A percentile compares a stretch with the other conserved stretches of the same genome.
Conservation (phyloP, 768 basidiomycete genomes). For the Kwoniella bestiolae region DNA sequence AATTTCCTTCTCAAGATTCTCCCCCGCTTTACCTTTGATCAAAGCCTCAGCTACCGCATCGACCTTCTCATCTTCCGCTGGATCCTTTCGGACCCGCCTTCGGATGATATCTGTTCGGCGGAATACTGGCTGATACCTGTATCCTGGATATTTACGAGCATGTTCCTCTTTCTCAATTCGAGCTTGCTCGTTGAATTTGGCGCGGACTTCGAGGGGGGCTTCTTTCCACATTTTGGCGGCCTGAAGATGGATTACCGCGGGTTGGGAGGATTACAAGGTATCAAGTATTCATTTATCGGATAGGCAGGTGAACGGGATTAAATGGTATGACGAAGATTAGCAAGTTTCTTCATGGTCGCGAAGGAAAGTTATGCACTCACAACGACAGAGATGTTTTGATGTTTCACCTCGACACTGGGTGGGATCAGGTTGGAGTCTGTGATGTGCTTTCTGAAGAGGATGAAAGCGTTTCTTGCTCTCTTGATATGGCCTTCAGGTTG, state of each 20-base stretch:
- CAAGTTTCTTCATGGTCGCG: background rate
- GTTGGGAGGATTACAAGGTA: background rate
- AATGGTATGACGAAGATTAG: no score
- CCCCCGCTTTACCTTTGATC: constrained; percentile 54
- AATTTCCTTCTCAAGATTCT: constrained; percentile 53
- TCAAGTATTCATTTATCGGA: no score
- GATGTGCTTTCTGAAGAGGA: constrained; percentile 58
- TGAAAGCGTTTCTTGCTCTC: constrained; percentile 58
- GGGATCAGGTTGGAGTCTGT: constrained; percentile 57
- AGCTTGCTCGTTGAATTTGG: constrained; percentile 54
- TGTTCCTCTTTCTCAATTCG: constrained; percentile 57
- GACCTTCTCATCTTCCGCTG: constrained; percentile 56
- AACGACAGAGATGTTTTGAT: constrained; percentile 58
- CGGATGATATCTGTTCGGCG: constrained; percentile 55
- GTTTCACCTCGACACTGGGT: constrained; percentile 55
- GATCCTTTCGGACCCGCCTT: constrained; percentile 55
- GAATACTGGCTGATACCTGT: constrained; percentile 56
- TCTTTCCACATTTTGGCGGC: constrained; percentile 58
- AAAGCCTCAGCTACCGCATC: constrained; percentile 56
- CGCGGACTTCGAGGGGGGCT: constrained; percentile 53
- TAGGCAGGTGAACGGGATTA: no score
- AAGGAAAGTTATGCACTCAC: constrained; percentile 32
- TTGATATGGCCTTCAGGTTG: constrained; percentile 57
- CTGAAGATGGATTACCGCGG: constrained; percentile 25
- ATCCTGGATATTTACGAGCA: constrained; percentile 56